Evolutionary conservation across 2,329 filamentous ascomycete genomes (phyloP).

Genomic region (Xylaria hypoxylon): DNA sequence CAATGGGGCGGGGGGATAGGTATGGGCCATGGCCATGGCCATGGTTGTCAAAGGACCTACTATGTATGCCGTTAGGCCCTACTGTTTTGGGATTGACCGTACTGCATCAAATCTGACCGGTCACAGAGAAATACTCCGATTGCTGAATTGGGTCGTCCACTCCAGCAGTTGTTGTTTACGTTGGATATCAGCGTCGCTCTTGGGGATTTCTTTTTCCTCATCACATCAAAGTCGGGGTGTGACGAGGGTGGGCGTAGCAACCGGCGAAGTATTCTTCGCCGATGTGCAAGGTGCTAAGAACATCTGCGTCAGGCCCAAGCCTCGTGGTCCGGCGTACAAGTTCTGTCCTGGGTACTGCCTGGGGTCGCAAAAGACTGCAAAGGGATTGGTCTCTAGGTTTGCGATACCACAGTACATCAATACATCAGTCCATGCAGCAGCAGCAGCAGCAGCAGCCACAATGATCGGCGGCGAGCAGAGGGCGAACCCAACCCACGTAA

Average conservation of each 20-base stretch:
- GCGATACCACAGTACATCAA: conserved; percentile 24
- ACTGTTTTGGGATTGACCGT: conserved; percentile 21
- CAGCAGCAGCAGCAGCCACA: conserved; percentile 19
- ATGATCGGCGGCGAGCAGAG: conserved; percentile 33
- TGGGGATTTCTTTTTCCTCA: conserved; percentile 29
- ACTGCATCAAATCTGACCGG: conserved; percentile 26
- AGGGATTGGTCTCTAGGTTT: conserved; percentile 6
- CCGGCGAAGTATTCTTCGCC: conserved; percentile 13
- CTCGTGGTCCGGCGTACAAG: conserved; percentile 19
- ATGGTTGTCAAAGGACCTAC: conserved; percentile 13
- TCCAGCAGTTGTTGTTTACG: neutral
- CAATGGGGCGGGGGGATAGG: conserved; percentile 11
- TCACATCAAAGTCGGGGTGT: conserved; percentile 24
- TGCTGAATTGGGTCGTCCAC: conserved; percentile 18
- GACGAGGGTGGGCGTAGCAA: conserved; percentile 19
- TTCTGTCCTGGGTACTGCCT: neutral
- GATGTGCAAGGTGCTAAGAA: conserved; percentile 12
- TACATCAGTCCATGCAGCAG: too few relatives aligned
- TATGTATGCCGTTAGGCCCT: conserved; percentile 8
- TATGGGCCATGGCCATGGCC: conserved; percentile 7
- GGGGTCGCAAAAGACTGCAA: neutral
- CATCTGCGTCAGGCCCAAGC: conserved; percentile 13
- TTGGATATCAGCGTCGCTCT: conserved; percentile 22
- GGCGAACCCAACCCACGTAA: conserved; percentile 36
- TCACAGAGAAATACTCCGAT: conserved; percentile 19